These are phyloP conservation scores for Alternaria ethzedia DNA, from an alignment of 2,329 filamentous ascomycete species.

Conservation along the genomic window DNA sequence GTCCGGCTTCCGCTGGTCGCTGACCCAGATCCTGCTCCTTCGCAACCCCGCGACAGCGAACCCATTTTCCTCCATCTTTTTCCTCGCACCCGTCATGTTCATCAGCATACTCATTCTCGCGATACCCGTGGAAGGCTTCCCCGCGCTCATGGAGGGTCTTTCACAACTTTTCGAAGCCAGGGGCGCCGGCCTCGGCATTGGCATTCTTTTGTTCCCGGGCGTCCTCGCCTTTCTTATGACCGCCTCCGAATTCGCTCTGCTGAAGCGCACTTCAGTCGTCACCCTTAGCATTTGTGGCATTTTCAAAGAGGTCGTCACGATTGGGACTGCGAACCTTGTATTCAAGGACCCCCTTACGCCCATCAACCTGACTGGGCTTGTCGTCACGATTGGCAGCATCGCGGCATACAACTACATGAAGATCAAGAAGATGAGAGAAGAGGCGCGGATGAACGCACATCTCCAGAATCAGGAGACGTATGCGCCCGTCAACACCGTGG, in stretches of 20 bases:
- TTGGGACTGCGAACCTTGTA: conserved; percentile 82
- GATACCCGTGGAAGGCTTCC: conserved; percentile 82
- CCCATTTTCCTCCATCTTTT: conserved; percentile 96
- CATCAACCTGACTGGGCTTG: conserved; percentile 83
- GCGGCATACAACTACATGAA: conserved; percentile 94
- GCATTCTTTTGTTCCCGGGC: conserved; percentile 87
- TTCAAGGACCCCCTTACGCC: conserved; percentile 88
- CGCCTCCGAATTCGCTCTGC: conserved; percentile 89
- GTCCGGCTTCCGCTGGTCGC: conserved; percentile 94
- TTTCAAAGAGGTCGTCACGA: conserved; percentile 98
- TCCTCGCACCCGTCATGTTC: conserved; percentile 98
- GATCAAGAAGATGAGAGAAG: conserved; percentile 82
- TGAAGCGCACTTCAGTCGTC: conserved; percentile 94
- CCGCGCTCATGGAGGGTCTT: conserved; percentile 70
- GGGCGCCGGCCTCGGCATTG: conserved; percentile 69
- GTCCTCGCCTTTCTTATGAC: conserved; percentile 96
- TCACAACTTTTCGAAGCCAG: conserved; percentile 68
- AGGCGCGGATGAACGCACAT: conserved; percentile 64
- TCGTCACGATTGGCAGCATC: conserved; percentile 90
- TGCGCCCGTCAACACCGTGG: conserved; percentile 41
- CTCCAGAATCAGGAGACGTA: conserved; percentile 48
- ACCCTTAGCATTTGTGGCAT: conserved; percentile 96
- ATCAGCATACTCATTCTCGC: conserved; percentile 79
- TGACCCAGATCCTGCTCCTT: conserved; percentile 95
- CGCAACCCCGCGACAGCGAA: conserved; percentile 95